Conservation (phyloP, 2,329 filamentous ascomycete genomes). For the Verticillium zaregamsianum region DNA sequence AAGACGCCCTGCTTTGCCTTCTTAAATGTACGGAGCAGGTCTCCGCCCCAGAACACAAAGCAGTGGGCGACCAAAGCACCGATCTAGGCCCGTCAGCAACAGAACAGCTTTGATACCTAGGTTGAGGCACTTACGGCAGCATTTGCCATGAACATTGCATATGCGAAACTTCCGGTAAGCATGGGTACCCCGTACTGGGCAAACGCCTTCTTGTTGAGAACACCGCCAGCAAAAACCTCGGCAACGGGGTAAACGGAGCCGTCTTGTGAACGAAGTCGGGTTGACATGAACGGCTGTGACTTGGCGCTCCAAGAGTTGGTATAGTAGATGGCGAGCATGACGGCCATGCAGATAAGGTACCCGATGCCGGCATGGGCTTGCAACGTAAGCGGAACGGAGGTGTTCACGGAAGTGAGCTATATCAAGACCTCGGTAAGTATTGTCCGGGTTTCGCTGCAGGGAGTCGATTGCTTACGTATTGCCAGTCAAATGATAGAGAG, state of each 20-base stretch:
- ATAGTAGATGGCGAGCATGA: conserved; percentile 50
- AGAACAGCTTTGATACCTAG: conserved; percentile 4
- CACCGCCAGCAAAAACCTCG: conserved; percentile 33
- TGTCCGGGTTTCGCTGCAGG: background rate
- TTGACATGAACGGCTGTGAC: conserved; percentile 52
- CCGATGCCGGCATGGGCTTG: conserved; percentile 44
- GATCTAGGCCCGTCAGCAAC: conserved; percentile 30
- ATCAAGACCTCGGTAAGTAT: background rate
- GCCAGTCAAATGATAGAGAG: conserved; percentile 49
- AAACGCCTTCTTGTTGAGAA: conserved; percentile 38
- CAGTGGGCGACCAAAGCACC: conserved; percentile 50
- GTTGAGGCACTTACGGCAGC: conserved; percentile 37
- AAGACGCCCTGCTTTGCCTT: conserved; percentile 36
- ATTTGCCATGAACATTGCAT: conserved; percentile 52
- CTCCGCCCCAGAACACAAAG: conserved; percentile 51
- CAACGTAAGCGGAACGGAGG: conserved; percentile 46
- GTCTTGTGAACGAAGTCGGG: conserved; percentile 32
- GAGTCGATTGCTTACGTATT: conserved; percentile 36
- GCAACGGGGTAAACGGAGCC: conserved; percentile 35
- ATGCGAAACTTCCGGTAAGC: conserved; percentile 46
- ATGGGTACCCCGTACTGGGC: conserved; percentile 39
- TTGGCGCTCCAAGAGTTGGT: conserved; percentile 40
- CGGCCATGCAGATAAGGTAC: conserved; percentile 41
- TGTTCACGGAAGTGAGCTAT: conserved; percentile 50
- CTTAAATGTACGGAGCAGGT: conserved; percentile 43